These are phyloP conservation scores for Pulveroboletus frians DNA, from an alignment of 768 basidiomycete species.

Conservation along the genomic window DNA sequence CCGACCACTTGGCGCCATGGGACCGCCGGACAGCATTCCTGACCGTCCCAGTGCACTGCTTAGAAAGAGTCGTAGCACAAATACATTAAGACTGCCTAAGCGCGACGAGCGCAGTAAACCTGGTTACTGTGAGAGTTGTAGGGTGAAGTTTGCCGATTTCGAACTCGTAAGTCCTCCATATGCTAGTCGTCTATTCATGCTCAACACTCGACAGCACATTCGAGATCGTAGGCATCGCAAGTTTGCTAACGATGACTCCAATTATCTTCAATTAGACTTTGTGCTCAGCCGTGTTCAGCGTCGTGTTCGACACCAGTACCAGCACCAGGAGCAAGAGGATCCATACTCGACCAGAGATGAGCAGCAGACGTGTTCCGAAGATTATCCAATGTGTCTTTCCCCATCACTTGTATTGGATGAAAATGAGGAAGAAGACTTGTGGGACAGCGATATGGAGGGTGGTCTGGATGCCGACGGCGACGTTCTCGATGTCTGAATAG, in stretches of 20 bases:
- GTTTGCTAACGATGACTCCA: conserved; percentile 71
- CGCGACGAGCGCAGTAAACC: conserved; percentile 86
- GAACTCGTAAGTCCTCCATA: conserved; percentile 46
- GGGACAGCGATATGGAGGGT: conserved; percentile 18
- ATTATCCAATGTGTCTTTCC: conserved; percentile 22
- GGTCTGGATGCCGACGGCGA: conserved; percentile 20
- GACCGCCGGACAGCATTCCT: conserved; percentile 60
- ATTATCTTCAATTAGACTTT: conserved; percentile 75
- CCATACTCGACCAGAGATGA: conserved; percentile 7
- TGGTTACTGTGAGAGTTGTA: conserved; percentile 97
- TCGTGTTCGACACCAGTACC: conserved; percentile 29
- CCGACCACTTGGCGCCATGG: conserved; percentile 46
- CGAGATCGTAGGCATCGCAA: conserved; percentile 68
- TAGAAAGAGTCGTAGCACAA: conserved; percentile 77
- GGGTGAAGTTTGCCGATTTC: conserved; percentile 86
- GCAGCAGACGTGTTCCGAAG: conserved; percentile 13
- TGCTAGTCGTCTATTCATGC: background rate
- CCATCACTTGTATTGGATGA: conserved; percentile 4
- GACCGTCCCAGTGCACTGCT: conserved; percentile 45
- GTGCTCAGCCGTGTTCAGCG: conserved; percentile 61
- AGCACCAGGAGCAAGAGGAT: conserved; percentile 27
- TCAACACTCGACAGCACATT: conserved; percentile 54
- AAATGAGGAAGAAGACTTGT: conserved; percentile 18
- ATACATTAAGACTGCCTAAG: conserved; percentile 66
- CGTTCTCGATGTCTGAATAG: conserved; percentile 16